phyloP scores from a whole-genome alignment of 225 moss, liverwort and hornwort species.

The Ulota crispa region DNA sequence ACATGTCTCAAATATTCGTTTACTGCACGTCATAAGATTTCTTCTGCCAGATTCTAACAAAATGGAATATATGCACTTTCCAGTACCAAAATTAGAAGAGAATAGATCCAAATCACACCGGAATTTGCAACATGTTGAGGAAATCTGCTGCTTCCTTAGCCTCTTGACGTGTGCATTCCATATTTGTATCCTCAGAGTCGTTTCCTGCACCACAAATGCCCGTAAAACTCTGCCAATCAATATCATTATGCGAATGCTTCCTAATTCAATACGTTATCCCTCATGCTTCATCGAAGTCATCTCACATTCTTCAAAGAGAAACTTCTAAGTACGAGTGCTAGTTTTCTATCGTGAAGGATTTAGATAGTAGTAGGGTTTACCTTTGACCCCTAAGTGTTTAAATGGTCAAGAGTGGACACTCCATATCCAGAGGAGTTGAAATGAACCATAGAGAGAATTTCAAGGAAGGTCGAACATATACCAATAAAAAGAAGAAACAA shows the following conservation, averaged over 20 bases:
- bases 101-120: slow-evolving; percentile 30
- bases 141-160: slow-evolving; percentile 62
- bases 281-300: neutral
- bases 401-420: neutral
- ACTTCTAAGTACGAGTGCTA: neutral
- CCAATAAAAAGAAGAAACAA: neutral
- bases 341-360: neutral
- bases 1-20: neutral
- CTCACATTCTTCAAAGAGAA: neutral
- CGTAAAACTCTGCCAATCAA: neutral
- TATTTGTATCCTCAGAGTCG: slow-evolving; percentile 39
- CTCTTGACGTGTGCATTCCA: slow-evolving; percentile 54
- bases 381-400: neutral
- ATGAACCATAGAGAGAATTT: neutral
- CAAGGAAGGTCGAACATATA: neutral
- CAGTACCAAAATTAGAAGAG: slow-evolving; percentile 2
- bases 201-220: slow-evolving; percentile 39
- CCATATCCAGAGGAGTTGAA: neutral
- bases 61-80: slow-evolving; percentile 1
- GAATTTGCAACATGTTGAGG: slow-evolving; percentile 60
- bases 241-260: neutral
- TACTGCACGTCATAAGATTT: neutral
- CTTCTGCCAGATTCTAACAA: neutral
- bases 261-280: neutral
- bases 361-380: neutral